phyloP scores from a whole-genome alignment of 352 stramenopile species.

The Phytopythium helicoides region DNA sequence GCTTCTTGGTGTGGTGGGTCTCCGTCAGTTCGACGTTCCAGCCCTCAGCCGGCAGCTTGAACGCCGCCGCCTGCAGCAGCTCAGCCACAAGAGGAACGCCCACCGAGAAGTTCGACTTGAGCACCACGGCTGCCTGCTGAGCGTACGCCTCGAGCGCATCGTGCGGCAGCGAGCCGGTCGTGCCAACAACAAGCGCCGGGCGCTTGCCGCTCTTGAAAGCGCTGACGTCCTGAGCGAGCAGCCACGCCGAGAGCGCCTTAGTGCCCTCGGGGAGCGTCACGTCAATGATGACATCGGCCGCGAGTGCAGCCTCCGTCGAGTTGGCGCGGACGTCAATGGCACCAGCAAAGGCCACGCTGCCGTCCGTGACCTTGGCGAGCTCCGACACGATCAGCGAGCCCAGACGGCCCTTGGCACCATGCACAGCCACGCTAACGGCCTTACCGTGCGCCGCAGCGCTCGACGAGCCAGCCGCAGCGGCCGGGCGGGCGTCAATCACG shows the following conservation, averaged over 20 bases:
- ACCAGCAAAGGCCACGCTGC: conserved; percentile 48
- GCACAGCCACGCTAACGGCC: conserved; percentile 59
- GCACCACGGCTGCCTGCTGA: conserved; percentile 53
- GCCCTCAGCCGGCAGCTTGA: conserved; percentile 64
- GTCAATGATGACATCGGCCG: conserved; percentile 74
- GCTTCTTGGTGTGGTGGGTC: conserved; percentile 87
- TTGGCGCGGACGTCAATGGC: conserved; percentile 57
- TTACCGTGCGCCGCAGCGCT: conserved; percentile 14
- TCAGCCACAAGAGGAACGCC: conserved; percentile 77
- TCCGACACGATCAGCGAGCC: conserved; percentile 71
- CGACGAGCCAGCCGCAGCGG: conserved; percentile 12
- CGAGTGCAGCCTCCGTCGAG: conserved; percentile 27
- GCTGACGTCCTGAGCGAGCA: conserved; percentile 50
- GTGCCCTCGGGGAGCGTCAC: conserved; percentile 75
- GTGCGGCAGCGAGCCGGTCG: conserved; percentile 57
- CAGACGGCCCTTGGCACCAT: conserved; percentile 66
- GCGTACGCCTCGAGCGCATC: conserved; percentile 61
- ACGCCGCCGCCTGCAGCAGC: conserved; percentile 67
- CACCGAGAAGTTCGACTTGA: conserved; percentile 85
- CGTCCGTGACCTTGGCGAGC: conserved; percentile 45
- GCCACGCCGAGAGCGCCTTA: conserved; percentile 51
- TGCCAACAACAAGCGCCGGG: conserved; percentile 76
- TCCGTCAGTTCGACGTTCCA: conserved; percentile 84
- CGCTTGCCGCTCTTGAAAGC: conserved; percentile 66
- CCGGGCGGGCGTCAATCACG: conserved; percentile 33